These are phyloP conservation scores for Podaxis pistillaris DNA, from an alignment of 768 basidiomycete species.

Conservation along the genomic window DNA sequence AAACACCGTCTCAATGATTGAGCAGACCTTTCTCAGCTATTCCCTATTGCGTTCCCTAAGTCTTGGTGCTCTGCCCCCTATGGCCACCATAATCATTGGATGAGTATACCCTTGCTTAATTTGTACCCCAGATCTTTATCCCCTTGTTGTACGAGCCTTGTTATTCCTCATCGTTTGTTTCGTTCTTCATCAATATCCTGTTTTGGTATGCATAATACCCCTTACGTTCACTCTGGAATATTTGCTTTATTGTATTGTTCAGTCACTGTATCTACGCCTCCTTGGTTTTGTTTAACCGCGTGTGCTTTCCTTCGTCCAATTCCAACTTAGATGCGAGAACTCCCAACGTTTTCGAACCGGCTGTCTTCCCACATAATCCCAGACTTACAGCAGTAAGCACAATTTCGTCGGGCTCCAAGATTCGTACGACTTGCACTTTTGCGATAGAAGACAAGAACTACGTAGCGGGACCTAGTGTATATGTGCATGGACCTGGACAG, in stretches of 20 bases:
- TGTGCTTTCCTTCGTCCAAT: background rate
- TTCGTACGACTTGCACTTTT: too few relatives aligned
- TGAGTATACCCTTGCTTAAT: conserved; percentile 10
- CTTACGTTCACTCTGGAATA: background rate
- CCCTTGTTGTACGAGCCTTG: background rate
- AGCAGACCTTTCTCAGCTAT: background rate
- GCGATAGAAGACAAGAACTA: too few relatives aligned
- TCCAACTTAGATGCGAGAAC: background rate
- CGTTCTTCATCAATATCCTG: background rate
- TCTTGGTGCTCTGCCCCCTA: too few relatives aligned
- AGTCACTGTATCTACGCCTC: background rate
- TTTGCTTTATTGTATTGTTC: background rate
- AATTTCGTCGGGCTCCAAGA: too few relatives aligned
- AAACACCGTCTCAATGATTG: background rate
- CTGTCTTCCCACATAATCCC: too few relatives aligned
- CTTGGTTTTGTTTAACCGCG: background rate
- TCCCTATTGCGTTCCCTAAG: too few relatives aligned
- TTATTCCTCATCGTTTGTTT: background rate
- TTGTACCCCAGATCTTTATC: background rate
- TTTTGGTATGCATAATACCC: background rate
- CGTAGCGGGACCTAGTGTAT: too few relatives aligned
- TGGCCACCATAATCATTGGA: background rate
- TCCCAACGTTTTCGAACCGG: too few relatives aligned
- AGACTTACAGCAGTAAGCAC: too few relatives aligned
- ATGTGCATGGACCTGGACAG: too few relatives aligned